Conservation (phyloP, 75 land plant species). For the Azolla pinnata region DNA sequence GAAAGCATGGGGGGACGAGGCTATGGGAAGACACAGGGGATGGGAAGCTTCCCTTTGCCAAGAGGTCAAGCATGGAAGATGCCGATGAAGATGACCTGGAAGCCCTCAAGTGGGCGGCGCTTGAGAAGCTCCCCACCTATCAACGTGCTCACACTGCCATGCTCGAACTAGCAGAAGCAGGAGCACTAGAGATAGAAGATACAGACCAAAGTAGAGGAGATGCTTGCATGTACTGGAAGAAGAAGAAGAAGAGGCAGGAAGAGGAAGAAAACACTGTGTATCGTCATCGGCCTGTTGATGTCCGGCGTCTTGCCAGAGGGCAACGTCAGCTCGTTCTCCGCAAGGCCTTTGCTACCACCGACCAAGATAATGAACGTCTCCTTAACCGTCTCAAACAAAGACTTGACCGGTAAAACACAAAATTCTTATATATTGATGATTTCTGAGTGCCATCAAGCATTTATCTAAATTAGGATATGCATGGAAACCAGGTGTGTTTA, state of each 20-base stretch:
- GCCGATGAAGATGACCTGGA: slow-evolving; percentile 56
- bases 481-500: too few species aligned
- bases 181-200: too few species aligned
- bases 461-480: too few species aligned
- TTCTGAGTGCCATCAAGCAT: neutral
- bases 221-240: too few species aligned
- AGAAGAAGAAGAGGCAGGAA: too few species aligned
- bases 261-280: too few species aligned
- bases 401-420: slow-evolving; percentile 37
- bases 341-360: slow-evolving; percentile 51
- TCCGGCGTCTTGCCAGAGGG: slow-evolving; percentile 28
- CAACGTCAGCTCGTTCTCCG: slow-evolving; percentile 44
- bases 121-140: slow-evolving; percentile 70
- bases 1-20: slow-evolving; percentile 25
- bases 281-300: slow-evolving; percentile 43
- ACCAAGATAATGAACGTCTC: slow-evolving; percentile 72
- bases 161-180: slow-evolving; percentile 12
- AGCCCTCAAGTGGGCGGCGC: slow-evolving; percentile 70
- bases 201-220: too few species aligned
- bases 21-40: slow-evolving; percentile 17
- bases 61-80: too few species aligned
- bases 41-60: too few species aligned
- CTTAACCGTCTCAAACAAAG: slow-evolving; percentile 48
- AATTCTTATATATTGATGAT: neutral
- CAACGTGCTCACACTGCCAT: slow-evolving; percentile 44